Base-by-base conservation (phyloP, 495 filamentous ascomycete species). In the Penicillium silybi region DNA sequence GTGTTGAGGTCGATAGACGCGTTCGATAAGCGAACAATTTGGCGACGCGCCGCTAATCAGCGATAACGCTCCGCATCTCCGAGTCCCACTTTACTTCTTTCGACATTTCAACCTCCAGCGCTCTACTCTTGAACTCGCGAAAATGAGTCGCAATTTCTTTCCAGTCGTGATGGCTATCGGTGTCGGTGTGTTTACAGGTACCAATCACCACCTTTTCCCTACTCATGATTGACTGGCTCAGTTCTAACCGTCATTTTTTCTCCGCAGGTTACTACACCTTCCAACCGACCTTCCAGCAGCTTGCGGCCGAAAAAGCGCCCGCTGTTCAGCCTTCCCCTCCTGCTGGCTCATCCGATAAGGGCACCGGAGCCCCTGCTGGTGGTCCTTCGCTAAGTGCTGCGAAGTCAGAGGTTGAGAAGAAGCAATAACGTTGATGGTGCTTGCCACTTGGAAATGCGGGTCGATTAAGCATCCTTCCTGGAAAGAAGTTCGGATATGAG, bases 91-190 rank as follows among this genome's bases (percentile, higher is more conserved):
- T 27, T 35, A 17, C 15, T 19, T 41, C 23, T 27, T 39, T 25
- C 48, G 46, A 43, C 39, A 59, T 38, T 27, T 43, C 32, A 16
- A 42, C 48, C 38, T 17, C 3, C 37, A 38, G 38, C 19, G 13
- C 32, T 7, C 29, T 29, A 16, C 7, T 22, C 32, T 23, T 27
- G 20, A 52, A 19, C 22, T 17, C 4, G 47, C 22, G 54, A 61
- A 38, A 27, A 75, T 75, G 71, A 68, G 70, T 65, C 72, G 72
- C 44, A 72, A 71, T 55, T 66, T 70, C 17, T 26, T 75, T 37
- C 70, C 73, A 17, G 71, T 61, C 0, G 54, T 61, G 11, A 41
- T 74, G n/a, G 67, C 71, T 11, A 70, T 77, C 44, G 72, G 62
- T 32, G 57, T 72, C 27, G 73, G 73, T 20, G 58, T 77, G 25